These are phyloP conservation scores for Musa beccarii DNA, from an alignment of 176 grass and related monocot species.

Conservation along the genomic window DNA sequence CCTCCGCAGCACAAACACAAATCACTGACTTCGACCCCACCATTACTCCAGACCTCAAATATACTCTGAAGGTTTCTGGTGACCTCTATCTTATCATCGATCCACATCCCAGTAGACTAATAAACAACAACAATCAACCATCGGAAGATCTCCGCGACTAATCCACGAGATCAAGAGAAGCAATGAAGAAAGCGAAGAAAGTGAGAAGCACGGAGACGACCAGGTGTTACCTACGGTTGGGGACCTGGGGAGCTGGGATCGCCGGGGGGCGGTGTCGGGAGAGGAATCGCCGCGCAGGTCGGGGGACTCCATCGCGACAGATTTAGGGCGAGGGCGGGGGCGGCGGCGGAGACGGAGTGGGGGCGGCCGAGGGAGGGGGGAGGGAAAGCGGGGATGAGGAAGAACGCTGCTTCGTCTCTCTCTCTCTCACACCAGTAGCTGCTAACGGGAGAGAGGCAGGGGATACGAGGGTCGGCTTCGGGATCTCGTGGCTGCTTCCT, in stretches of 20 bases:
- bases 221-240: slow-evolving; percentile 30
- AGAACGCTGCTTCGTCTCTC: too few relatives aligned
- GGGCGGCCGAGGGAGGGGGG: neutral
- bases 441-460: too few relatives aligned
- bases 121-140: neutral
- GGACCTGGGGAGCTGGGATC: slow-evolving; percentile 43
- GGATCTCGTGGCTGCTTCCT: too few relatives aligned
- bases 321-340: neutral
- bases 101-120: neutral
- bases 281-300: slow-evolving; percentile 85
- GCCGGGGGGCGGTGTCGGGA: slow-evolving; percentile 29
- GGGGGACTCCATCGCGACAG: slow-evolving; percentile 51
- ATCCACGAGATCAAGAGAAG: neutral
- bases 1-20: too few relatives aligned
- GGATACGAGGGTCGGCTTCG: too few relatives aligned
- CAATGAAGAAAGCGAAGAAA: too few relatives aligned
- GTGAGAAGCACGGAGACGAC: neutral
- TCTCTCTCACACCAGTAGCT: too few relatives aligned
- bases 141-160: neutral
- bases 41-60: neutral
- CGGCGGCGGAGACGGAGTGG: neutral
- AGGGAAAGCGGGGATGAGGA: too few relatives aligned
- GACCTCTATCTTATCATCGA: neutral
- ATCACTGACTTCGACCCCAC: neutral
- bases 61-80: too few relatives aligned